phyloP scores from a whole-genome alignment of 768 basidiomycete species.

The Tylopilus plumbeoviolaceoides region DNA sequence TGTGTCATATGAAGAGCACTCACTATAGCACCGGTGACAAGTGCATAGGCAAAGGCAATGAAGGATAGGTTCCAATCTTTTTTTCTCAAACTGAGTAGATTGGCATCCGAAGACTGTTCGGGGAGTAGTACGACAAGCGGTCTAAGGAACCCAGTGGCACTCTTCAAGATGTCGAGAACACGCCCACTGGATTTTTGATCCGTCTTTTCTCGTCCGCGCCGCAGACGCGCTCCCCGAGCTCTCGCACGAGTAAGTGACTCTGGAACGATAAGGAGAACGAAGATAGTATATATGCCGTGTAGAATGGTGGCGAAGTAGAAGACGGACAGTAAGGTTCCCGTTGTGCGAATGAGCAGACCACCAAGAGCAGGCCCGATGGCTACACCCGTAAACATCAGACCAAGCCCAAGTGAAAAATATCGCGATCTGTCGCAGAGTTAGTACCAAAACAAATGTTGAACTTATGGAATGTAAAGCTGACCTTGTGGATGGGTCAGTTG shows the following conservation, averaged over 20 bases:
- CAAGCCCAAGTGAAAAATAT: constrained; percentile 60
- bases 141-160: constrained; percentile 58
- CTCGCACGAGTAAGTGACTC: constrained; percentile 64
- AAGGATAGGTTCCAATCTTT: constrained; percentile 67
- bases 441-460: not conserved
- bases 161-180: constrained; percentile 29
- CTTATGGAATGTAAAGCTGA: constrained; percentile 22
- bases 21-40: constrained; percentile 42
- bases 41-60: constrained; percentile 50
- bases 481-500: constrained; percentile 52
- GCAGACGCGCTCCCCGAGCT: constrained; percentile 30
- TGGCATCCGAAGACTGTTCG: constrained; percentile 23
- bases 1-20: constrained; percentile 20
- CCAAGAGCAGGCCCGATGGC: constrained; percentile 76
- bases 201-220: constrained; percentile 11
- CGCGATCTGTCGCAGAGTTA: constrained; percentile 44
- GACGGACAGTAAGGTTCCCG: constrained; percentile 52
- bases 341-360: constrained; percentile 55
- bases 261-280: constrained; percentile 62
- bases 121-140: constrained; percentile 70
- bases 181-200: not conserved
- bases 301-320: constrained; percentile 63
- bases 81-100: constrained; percentile 37
- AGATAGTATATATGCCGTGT: constrained; percentile 46
- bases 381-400: constrained; percentile 70